Percentiles rank a stretch among this genome's conserved stretches.
Evolutionary conservation across 2,329 filamentous ascomycete species (phyloP).

Genomic region (Ramichloridium luteum): DNA sequence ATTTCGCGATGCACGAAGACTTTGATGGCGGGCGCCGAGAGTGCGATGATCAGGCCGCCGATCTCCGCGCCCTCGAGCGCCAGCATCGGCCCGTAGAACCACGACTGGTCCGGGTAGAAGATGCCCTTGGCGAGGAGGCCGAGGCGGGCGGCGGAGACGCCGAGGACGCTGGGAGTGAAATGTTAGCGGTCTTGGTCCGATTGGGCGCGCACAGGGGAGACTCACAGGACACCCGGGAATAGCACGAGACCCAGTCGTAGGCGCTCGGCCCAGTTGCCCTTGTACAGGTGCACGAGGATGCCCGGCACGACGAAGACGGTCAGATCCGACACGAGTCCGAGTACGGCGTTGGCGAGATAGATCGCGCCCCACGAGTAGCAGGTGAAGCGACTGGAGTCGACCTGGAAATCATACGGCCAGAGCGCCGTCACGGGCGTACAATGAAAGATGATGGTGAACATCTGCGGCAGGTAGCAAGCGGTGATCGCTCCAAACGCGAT

Average conservation of each 20-base stretch:
- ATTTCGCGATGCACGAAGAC: no score
- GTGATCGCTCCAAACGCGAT: constrained; percentile 27
- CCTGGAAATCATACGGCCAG: constrained; percentile 42
- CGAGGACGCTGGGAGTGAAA: constrained; percentile 2
- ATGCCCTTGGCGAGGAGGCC: constrained; percentile 2
- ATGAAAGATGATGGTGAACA: constrained; percentile 43
- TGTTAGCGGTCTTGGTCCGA: no score
- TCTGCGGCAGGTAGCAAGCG: constrained; percentile 35
- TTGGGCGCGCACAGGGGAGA: no score
- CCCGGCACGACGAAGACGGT: constrained; percentile 38
- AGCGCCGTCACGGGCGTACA: constrained; percentile 39
- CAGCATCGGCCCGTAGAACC: constrained; percentile 40
- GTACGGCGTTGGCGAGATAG: constrained; percentile 42
- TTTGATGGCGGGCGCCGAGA: constrained; percentile 40
- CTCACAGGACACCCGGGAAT: constrained; percentile 33
- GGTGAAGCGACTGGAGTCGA: constrained; percentile 27
- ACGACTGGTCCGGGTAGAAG: constrained; percentile 30
- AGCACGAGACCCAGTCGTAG: constrained; percentile 37
- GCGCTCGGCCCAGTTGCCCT: no score
- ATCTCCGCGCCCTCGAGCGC: constrained; percentile 40
- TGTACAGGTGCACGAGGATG: not conserved
- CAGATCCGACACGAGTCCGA: constrained; percentile 37
- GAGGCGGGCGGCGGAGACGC: constrained; percentile 2
- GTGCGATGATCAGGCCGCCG: constrained; percentile 38
- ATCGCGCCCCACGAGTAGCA: constrained; percentile 41